Evolutionary conservation across 345 rosid species (phyloP).

Genomic region (Syzygium oleosum): DNA sequence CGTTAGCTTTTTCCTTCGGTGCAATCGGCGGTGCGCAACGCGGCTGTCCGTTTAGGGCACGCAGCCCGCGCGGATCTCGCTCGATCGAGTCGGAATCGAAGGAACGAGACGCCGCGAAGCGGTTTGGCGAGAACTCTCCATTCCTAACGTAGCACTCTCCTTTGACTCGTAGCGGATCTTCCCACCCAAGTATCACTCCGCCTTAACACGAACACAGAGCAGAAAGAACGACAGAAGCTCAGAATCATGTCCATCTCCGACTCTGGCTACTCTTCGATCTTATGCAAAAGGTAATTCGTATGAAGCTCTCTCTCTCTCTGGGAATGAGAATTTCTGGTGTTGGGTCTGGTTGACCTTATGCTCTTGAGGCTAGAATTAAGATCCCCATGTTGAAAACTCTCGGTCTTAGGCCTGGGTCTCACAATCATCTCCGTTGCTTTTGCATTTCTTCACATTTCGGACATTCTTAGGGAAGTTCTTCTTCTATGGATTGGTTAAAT

Average conservation of each 20-base stretch:
- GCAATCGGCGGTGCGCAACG: too few relatives aligned
- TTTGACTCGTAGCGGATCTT: neutral
- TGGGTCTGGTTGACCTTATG: neutral
- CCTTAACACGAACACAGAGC: neutral
- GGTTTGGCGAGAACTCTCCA: too few relatives aligned
- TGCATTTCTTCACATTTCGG: neutral
- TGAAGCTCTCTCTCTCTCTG: neutral
- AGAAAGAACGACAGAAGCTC: neutral
- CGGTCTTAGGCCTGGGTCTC: neutral
- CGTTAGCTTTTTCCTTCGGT: too few relatives aligned
- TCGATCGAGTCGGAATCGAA: too few relatives aligned
- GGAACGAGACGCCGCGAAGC: too few relatives aligned
- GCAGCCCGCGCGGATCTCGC: too few relatives aligned
- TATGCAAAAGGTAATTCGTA: neutral
- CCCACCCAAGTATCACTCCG: neutral
- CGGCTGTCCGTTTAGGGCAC: too few relatives aligned
- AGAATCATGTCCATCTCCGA: neutral
- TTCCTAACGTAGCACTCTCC: neutral
- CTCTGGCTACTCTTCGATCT: neutral
- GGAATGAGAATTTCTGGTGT: neutral
- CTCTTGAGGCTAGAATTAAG: neutral
- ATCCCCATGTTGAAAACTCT: neutral
- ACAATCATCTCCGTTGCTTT: neutral
- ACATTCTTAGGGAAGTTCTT: neutral
- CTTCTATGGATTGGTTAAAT: neutral